Base-by-base conservation (phyloP, 2,329 filamentous ascomycete genomes). In the Aspergillus tanneri region DNA sequence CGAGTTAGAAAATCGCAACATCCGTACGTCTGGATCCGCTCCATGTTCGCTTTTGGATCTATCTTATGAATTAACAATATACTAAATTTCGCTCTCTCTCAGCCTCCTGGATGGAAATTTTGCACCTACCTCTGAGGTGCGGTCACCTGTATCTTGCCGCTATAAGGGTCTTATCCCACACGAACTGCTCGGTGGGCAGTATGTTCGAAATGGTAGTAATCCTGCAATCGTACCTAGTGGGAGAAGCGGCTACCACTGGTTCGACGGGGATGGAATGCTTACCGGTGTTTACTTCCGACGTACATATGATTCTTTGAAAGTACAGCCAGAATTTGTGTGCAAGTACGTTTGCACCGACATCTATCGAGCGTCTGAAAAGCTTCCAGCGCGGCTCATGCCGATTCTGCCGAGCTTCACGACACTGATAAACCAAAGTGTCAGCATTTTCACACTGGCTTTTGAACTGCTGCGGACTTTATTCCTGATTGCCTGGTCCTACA, bases 201-300 rank as follows among this genome's bases (percentile, higher is more conserved):
- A 88, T 59, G 80, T 88, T 22, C 80, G 85, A 12, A 89, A 88
- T 61, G 85, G 86, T 32, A 83, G 81, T 22, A 88, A 88, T 58
- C 84, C 85, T 5, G 72, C 85, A 6, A 77, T 77, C 22, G 83
- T 87, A 50, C 79, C 85, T 49, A 79, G 85, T 45, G 64, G 81
- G 2, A 77, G 77, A 30, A 76, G 83, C 53, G 82, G 86, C 60
- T 78, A 82, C 7, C 85, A 88, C 61, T 88, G 84, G 84, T 88
- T 88, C 52, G 86, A 88, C 56, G 85, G 86, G 24, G 85, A 88
- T 62, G 86, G 85, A 4, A 88, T 88, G 85, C 77, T 88, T 9
- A 80, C 80, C 23, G 85, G 85, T 1, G 84, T 88, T 0, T 73
- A 74, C 14, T 88, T 86, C 61, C 24, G 34, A 16, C 71, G 71